phyloP scores from a whole-genome alignment of 1,284 basidiomycete genomes.

The Cutaneotrichosporon cyanovorans region DNA sequence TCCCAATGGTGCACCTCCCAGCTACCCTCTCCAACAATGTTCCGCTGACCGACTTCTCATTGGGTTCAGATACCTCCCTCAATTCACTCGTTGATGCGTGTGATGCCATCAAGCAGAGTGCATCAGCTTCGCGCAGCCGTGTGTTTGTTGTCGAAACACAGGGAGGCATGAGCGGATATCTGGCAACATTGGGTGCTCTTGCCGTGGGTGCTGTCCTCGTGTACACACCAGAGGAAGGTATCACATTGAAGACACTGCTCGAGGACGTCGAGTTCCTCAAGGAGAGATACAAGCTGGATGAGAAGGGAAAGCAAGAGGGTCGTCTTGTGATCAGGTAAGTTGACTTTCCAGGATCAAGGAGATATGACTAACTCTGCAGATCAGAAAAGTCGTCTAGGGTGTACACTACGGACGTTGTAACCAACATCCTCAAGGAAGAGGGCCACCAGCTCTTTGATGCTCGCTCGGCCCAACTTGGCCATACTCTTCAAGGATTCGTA shows the following conservation, averaged over 20 bases:
- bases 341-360: neutral
- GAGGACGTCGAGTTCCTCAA: conserved; percentile 85
- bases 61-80: conserved; percentile 91
- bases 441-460: conserved; percentile 84
- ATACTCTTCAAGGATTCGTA: conserved; percentile 93
- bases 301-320: conserved; percentile 83
- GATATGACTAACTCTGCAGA: conserved; percentile 46
- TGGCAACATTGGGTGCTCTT: conserved; percentile 88
- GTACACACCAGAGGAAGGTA: conserved; percentile 89
- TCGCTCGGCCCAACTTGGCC: conserved; percentile 85
- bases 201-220: conserved; percentile 86
- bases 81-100: conserved; percentile 96
- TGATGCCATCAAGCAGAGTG: conserved; percentile 96
- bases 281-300: conserved; percentile 75
- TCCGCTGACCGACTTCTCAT: conserved; percentile 88
- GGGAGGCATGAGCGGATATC: conserved; percentile 91
- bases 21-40: conserved; percentile 98
- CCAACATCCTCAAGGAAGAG: conserved; percentile 90
- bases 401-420: conserved; percentile 87
- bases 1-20: conserved; percentile 86
- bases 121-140: conserved; percentile 85
- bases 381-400: conserved; percentile 80
- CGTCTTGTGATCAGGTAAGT: conserved; percentile 79
- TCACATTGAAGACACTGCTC: conserved; percentile 70
- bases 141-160: conserved; percentile 98